Conservation (phyloP, 768 basidiomycete species). For the Agrocybe praecox region DNA sequence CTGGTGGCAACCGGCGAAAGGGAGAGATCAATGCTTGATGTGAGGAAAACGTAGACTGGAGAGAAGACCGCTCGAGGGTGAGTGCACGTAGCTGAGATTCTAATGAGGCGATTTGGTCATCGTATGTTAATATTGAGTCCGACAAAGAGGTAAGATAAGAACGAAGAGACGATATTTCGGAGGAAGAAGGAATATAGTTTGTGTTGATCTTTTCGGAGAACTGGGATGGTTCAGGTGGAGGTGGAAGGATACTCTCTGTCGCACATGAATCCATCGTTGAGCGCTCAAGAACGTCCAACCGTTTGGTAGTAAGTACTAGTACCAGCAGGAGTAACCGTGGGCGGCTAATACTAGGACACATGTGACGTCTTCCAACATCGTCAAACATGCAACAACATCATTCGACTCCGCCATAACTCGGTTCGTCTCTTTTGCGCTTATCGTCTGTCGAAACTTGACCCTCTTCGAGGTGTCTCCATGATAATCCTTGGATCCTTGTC, state of each 20-base stretch:
- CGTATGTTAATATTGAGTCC: conserved; percentile 19
- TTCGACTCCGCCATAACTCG: too few relatives aligned
- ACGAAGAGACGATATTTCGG: conserved; percentile 23
- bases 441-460: too few relatives aligned
- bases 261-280: too few relatives aligned
- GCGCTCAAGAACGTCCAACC: too few relatives aligned
- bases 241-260: background rate
- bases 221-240: conserved; percentile 18
- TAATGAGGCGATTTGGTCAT: conserved; percentile 19
- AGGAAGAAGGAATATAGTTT: conserved; percentile 23
- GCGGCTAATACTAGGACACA: too few relatives aligned
- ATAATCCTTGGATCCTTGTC: background rate
- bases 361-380: too few relatives aligned
- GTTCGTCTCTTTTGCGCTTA: too few relatives aligned
- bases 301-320: too few relatives aligned
- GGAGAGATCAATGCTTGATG: conserved; percentile 27
- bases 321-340: too few relatives aligned
- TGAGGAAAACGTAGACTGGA: conserved; percentile 13
- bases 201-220: conserved; percentile 24
- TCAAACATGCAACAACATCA: too few relatives aligned
- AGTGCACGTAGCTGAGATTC: conserved; percentile 16
- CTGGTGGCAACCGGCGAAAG: conserved; percentile 24
- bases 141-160: conserved; percentile 17
- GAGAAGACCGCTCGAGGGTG: conserved; percentile 10
- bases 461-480: background rate